Evolutionary conservation across 1,284 basidiomycete species (phyloP).

Genomic region (Puccinia triticina): DNA sequence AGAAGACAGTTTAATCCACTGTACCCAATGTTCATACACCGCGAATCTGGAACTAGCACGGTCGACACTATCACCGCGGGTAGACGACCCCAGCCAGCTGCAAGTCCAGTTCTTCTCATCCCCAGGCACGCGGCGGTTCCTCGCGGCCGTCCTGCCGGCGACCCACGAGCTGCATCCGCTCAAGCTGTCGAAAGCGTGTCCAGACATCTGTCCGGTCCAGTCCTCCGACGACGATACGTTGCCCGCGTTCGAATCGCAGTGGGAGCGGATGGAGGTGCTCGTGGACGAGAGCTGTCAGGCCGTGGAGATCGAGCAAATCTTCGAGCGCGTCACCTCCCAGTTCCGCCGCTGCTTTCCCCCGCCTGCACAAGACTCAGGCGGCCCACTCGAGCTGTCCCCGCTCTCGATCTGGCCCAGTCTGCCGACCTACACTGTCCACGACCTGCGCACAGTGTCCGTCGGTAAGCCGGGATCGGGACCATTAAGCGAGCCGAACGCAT

Average conservation of each 20-base stretch:
- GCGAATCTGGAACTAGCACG: slow-evolving; percentile 60
- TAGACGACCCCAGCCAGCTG: slow-evolving; percentile 37
- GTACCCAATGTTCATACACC: slow-evolving; percentile 57
- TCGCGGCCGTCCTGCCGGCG: slow-evolving; percentile 54
- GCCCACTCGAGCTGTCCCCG: slow-evolving; percentile 48
- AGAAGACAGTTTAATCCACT: slow-evolving; percentile 60
- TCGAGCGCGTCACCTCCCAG: slow-evolving; percentile 2
- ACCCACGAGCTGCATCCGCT: slow-evolving; percentile 54
- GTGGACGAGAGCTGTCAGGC: slow-evolving; percentile 52
- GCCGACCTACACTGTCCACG: slow-evolving; percentile 49
- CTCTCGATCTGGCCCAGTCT: slow-evolving; percentile 53
- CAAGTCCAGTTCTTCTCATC: slow-evolving; percentile 46
- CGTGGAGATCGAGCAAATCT: slow-evolving; percentile 51
- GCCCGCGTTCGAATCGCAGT: slow-evolving; percentile 46
- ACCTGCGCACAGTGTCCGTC: slow-evolving; percentile 30
- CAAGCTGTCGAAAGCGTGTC: slow-evolving; percentile 54
- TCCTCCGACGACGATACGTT: background rate
- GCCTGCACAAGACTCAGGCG: background rate
- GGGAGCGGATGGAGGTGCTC: slow-evolving; percentile 50
- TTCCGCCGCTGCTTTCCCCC: slow-evolving; percentile 5
- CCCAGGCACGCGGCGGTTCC: slow-evolving; percentile 50
- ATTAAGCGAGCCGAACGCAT: background rate
- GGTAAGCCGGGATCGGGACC: background rate
- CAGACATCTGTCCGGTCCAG: slow-evolving; percentile 25
- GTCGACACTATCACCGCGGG: slow-evolving; percentile 27